Base-by-base conservation (phyloP, 768 basidiomycete species). In the Phaeolepiota aurea region DNA sequence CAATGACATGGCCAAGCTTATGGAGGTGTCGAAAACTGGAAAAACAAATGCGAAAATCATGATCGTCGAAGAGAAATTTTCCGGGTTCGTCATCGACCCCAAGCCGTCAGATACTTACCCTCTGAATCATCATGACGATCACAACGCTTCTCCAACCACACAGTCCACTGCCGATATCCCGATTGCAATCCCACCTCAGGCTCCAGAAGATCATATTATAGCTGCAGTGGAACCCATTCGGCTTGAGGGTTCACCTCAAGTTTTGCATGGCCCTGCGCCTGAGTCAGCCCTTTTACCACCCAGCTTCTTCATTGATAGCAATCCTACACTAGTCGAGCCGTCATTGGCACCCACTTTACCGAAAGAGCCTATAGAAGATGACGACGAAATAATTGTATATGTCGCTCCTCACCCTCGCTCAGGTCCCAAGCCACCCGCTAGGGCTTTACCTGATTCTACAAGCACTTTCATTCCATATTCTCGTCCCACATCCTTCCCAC, bases 331-430 rank as follows among this genome's bases (percentile, higher is more conserved):
- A 9, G 34, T 58, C 2, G 38, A 46, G 7, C 20, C 44, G 2
- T 32, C 50, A 14, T 35, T 46, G 11, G 51, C 45, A 0, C 32
- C 53, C 15, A 38, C 40, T 21, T 34, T 46, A 9, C 42, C 43
- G 10, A 37, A 47, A 28, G 35, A 49, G n/a, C 48, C 54, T 21
- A 7, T 44, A 33, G 20, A 48, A 48, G 67, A 66, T 20, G 77
- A 78, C 20, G 81, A 83, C 14, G 86, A 88, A 42, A 53, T 74
- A 3, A 87, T 88, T 41, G 84, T 88, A 7, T 87, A 87, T 51
- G 79, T 77, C 18, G 83, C 84, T 0, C 85, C 86, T 0, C 74
- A 83, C 51, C 85, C 84, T 3, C 74, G 81, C 1, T 49, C 54
- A 1, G 35, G 37, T 14, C n/a, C 18, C 3, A 20, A 16, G n/a